Percentiles rank a stretch among this genome's conserved stretches.
phyloP scores from a whole-genome alignment of 768 basidiomycete genomes.

The Tephrocybe rancida region DNA sequence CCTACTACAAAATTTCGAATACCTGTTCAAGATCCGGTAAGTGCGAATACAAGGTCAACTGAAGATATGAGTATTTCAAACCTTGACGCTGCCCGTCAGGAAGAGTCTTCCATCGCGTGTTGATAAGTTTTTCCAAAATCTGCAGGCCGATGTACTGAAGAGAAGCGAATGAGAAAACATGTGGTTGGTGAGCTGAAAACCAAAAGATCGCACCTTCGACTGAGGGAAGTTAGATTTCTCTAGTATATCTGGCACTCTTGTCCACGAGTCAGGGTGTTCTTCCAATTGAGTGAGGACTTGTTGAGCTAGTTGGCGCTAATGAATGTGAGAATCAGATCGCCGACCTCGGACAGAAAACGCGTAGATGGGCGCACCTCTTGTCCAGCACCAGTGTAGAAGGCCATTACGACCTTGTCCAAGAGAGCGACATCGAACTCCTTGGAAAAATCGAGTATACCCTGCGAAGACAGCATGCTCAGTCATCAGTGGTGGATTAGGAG shows the following conservation, averaged over 20 bases:
- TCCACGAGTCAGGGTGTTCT: constrained; percentile 96
- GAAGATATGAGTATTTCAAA: constrained; percentile 22
- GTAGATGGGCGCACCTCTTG: constrained; percentile 61
- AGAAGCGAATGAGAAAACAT: neutral
- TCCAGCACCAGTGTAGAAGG: constrained; percentile 79
- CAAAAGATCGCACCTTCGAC: constrained; percentile 60
- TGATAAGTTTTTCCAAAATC: constrained; percentile 94
- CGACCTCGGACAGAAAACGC: constrained; percentile 12
- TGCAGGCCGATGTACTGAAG: constrained; percentile 92
- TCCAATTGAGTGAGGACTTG: constrained; percentile 94
- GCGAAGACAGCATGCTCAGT: constrained; percentile 20
- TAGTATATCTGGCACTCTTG: constrained; percentile 91
- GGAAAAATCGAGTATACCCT: constrained; percentile 93
- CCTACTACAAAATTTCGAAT: constrained; percentile 97
- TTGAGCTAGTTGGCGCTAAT: constrained; percentile 93
- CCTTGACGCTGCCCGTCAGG: constrained; percentile 94
- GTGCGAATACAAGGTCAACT: neutral
- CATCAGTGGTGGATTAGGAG: constrained; percentile 14
- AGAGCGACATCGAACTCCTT: constrained; percentile 91
- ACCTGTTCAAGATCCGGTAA: constrained; percentile 43
- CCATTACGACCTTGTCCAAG: constrained; percentile 91
- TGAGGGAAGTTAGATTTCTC: constrained; percentile 85
- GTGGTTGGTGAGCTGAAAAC: neutral
- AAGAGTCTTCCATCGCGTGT: constrained; percentile 93
- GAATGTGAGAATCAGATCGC: constrained; percentile 27